Evolutionary conservation across 176 grass and related monocot species (phyloP).

Genomic region (Chrysopogon serrulatus): DNA sequence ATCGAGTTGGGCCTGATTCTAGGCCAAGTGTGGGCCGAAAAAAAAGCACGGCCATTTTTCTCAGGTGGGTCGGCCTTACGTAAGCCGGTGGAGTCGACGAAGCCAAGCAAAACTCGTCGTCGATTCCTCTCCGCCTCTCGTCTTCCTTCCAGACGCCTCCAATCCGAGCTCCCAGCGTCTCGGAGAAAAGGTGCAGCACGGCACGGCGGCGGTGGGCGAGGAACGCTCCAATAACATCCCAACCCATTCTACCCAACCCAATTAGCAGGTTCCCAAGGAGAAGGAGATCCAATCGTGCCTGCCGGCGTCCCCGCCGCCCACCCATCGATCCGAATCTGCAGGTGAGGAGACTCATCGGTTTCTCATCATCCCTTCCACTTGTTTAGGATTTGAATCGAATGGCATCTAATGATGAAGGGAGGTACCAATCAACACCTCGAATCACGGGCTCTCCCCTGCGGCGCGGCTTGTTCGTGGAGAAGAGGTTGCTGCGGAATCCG

Average conservation of each 20-base stretch:
- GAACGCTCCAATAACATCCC: neutral
- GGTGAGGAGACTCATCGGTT: conserved; percentile 7
- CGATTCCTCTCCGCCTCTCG: neutral
- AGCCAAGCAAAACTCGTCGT: neutral
- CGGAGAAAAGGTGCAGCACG: neutral
- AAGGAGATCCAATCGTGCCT: neutral
- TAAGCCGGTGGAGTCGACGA: neutral
- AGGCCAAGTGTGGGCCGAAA: neutral
- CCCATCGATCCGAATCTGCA: neutral
- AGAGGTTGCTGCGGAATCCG: neutral
- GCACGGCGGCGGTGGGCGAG: neutral
- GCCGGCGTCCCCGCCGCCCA: neutral
- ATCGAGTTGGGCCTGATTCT: neutral
- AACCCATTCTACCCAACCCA: neutral
- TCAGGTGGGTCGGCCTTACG: neutral
- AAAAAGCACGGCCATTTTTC: too few relatives aligned
- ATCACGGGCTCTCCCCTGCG: neutral
- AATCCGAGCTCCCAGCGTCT: neutral
- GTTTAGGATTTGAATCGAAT: neutral
- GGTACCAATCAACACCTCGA: neutral
- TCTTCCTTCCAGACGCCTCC: conserved; percentile 5
- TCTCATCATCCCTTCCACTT: neutral
- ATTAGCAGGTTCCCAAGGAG: neutral
- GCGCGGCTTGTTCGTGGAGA: neutral
- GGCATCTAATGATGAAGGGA: neutral